Evolutionary conservation across 2,329 filamentous ascomycete genomes (phyloP), one percentile per base, ranked within the genome.

Genomic region (Metarhizium rileyi): DNA sequence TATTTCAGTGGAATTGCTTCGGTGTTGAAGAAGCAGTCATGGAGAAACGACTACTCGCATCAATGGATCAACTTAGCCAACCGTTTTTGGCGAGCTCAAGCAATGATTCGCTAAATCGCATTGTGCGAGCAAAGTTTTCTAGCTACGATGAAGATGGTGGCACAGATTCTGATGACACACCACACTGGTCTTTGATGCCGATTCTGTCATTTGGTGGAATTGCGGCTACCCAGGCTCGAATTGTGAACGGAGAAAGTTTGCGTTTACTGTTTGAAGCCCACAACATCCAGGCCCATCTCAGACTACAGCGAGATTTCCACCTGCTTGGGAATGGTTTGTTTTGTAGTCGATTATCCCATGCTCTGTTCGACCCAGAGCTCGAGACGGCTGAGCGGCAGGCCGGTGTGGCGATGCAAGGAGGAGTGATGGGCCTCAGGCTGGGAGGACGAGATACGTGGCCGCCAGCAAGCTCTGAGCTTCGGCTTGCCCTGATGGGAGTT

Each of bases 381-480:
- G 83, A 87, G 57, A 86, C 84, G 25, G 86, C 89, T 3, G 88
- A 95, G 62, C 77, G 86, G 41, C 79, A 80, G 46, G 71, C 78
- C 18, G 87, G 88, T 3, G 74, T 84, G 28, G 80, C 86, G 42
- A 77, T 83, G 8, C 79, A 79, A 43, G 84, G 87, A 45, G 78
- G 83, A 51, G 71, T 80, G 14, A 91, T 95, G 74, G 91, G 93
- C 1, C 73, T 97, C 38, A 84, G 90, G 38, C 73, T 97, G 1
- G 86, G 86, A n/a, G 81, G 80, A 2, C 80, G 89, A 58, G 82
- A 87, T 49, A 87, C 77, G 28, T 97, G 93, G 93, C 93, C 93
- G 25, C 93, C 93, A 4, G 90, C 90, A 23, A 94, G 87, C 64
- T 96, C 90, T 0, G 93, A 97, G 64, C 70, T 98, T n/a, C 81